These are phyloP conservation scores for Penicillium sp. DNA, from an alignment of 2,329 filamentous ascomycete species.

Conservation along the genomic window DNA sequence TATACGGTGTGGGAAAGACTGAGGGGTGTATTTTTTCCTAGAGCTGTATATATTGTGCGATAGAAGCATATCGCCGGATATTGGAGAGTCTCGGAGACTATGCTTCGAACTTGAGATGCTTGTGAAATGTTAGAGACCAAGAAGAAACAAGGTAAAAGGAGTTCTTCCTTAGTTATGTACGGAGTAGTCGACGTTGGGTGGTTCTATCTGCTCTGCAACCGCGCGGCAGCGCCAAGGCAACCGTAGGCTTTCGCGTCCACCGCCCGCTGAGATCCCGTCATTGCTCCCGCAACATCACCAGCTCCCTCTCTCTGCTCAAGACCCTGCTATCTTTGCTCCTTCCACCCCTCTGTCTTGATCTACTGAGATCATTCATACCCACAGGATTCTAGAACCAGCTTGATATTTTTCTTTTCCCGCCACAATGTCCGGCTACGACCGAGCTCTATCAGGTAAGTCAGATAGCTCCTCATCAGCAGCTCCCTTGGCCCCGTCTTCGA, in stretches of 20 bases:
- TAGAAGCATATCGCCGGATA: no score
- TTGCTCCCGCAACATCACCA: constrained; percentile 23
- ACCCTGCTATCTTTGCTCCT: constrained; percentile 10
- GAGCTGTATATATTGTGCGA: no score
- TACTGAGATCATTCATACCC: background rate
- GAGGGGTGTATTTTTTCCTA: no score
- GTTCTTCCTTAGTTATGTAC: background rate
- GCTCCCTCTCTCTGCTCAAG: constrained; percentile 11
- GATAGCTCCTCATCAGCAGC: constrained; percentile 23
- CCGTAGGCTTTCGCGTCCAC: constrained; percentile 27
- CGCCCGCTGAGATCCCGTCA: constrained; percentile 26
- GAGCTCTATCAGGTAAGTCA: constrained; percentile 91
- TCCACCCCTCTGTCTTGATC: constrained; percentile 3
- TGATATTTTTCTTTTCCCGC: constrained; percentile 5
- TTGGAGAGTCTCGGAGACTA: no score
- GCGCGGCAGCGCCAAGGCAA: constrained; percentile 23
- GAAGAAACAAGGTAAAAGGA: no score
- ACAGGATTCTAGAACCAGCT: background rate
- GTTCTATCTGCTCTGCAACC: background rate
- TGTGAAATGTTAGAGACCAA: no score
- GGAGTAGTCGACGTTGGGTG: background rate
- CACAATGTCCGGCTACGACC: constrained; percentile 89
- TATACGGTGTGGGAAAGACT: no score
- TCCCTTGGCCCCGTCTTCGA: constrained; percentile 31
- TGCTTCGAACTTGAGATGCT: no score